These are phyloP conservation scores for Wallemia hederae DNA, from an alignment of 1,284 basidiomycete genomes.

Conservation along the genomic window DNA sequence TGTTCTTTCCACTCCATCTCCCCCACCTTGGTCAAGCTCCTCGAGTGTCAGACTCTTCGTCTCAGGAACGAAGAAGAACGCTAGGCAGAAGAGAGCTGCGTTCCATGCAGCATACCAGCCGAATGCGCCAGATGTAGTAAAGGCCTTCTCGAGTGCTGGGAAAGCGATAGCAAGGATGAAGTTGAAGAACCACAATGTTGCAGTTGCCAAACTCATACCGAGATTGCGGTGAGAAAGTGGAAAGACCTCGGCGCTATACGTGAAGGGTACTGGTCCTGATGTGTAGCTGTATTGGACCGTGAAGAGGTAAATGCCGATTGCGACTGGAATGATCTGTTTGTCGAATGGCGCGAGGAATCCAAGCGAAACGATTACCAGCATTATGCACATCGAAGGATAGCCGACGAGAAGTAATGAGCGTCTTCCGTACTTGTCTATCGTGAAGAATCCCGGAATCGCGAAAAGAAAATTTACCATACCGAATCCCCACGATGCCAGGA, in stretches of 20 bases:
- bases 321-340: constrained; percentile 21
- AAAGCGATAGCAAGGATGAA: constrained; percentile 13
- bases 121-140: constrained; percentile 12
- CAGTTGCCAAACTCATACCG: constrained; percentile 14
- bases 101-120: constrained; percentile 8
- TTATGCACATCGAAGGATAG: constrained; percentile 20
- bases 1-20: no score
- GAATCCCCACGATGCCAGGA: constrained; percentile 32
- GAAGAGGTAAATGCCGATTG: constrained; percentile 14
- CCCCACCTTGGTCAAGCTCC: constrained; percentile 23
- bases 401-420: constrained; percentile 13
- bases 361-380: constrained; percentile 3
- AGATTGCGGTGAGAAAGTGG: constrained; percentile 19
- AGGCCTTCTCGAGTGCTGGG: constrained; percentile 10
- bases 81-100: constrained; percentile 5
- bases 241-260: constrained; percentile 23
- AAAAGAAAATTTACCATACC: constrained; percentile 23
- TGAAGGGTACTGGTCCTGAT: constrained; percentile 19
- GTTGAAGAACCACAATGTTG: constrained; percentile 25
- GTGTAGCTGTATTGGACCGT: constrained; percentile 13
- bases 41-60: constrained; percentile 53
- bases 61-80: constrained; percentile 28
- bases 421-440: constrained; percentile 15
- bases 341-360: constrained; percentile 15
- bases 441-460: constrained; percentile 13